Conservation (phyloP, 2,329 filamentous ascomycete genomes). For the Fusarium luffae region DNA sequence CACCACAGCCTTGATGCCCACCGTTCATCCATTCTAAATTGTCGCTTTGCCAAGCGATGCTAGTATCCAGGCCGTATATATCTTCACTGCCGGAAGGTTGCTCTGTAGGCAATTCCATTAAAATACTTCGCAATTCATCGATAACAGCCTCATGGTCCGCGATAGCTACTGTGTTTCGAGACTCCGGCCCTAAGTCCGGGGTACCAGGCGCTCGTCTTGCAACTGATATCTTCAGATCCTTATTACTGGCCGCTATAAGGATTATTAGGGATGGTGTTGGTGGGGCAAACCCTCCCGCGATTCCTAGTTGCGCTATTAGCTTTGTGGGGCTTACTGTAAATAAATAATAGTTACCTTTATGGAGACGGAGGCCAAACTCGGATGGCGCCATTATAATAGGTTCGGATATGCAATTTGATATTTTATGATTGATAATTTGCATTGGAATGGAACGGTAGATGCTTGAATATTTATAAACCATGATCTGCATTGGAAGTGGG, state of each 20-base stretch:
- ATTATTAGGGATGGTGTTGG: no score
- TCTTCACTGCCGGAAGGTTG: not conserved
- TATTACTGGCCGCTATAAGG: no score
- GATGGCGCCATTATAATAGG: not conserved
- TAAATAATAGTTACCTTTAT: not conserved
- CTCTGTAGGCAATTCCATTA: not conserved
- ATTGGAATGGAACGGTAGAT: no score
- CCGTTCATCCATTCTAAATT: not conserved
- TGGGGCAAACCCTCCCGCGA: not conserved
- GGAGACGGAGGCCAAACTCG: not conserved
- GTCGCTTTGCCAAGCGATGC: not conserved
- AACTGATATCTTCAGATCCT: not conserved
- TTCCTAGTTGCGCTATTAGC: not conserved
- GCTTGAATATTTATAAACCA: no score
- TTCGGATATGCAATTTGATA: no score
- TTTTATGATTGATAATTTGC: no score
- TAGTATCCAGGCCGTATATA: not conserved
- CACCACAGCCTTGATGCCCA: not conserved
- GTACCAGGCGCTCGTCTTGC: accelerated
- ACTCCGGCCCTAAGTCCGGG: accelerated
- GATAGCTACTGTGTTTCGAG: accelerated
- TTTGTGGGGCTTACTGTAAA: not conserved
- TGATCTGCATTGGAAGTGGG: no score
- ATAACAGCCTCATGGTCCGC: not conserved
- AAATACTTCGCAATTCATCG: not conserved